These are phyloP conservation scores for Cryphonectria carpinicola DNA, from an alignment of 2,329 filamentous ascomycete species.

Conservation along the genomic window DNA sequence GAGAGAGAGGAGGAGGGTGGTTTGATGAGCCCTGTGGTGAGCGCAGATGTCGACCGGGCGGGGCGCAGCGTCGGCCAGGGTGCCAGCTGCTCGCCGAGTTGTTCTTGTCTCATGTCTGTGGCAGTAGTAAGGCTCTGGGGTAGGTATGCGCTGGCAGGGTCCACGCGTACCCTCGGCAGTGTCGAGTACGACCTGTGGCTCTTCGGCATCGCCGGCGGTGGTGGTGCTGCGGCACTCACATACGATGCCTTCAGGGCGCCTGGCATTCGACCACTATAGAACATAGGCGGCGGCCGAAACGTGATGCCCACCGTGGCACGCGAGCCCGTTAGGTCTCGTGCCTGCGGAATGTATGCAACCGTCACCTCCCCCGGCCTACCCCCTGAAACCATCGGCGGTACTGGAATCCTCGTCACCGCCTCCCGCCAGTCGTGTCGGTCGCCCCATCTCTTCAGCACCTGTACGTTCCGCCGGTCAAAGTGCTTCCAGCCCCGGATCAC, in stretches of 20 bases:
- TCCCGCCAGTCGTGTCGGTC: constrained; percentile 36
- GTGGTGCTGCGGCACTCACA: constrained; percentile 35
- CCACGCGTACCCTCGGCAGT: constrained; percentile 5
- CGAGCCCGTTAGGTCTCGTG: constrained; percentile 61
- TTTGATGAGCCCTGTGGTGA: constrained; percentile 29
- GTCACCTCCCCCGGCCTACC: constrained; percentile 70
- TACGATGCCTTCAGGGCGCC: background rate
- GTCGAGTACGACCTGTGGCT: constrained; percentile 28
- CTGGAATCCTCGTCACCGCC: constrained; percentile 48
- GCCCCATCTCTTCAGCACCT: constrained; percentile 51
- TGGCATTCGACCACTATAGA: background rate
- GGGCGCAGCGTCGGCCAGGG: constrained; percentile 36
- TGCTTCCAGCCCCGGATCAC: constrained; percentile 70
- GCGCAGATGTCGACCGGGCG: constrained; percentile 41
- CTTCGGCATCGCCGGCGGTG: constrained; percentile 40
- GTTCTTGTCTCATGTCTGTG: background rate
- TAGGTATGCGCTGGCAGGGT: background rate
- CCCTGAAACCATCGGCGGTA: constrained; percentile 56
- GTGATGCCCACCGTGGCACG: constrained; percentile 74
- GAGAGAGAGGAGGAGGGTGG: constrained; percentile 26
- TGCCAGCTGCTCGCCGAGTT: constrained; percentile 11
- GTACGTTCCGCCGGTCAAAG: constrained; percentile 59
- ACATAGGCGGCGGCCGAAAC: constrained; percentile 60
- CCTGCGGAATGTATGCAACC: constrained; percentile 67
- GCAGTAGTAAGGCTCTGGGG: background rate